Percentiles rank a stretch among this genome's conserved stretches.
Evolutionary conservation across 495 filamentous ascomycete species (phyloP).

Genomic region (Margaritispora aquatica): DNA sequence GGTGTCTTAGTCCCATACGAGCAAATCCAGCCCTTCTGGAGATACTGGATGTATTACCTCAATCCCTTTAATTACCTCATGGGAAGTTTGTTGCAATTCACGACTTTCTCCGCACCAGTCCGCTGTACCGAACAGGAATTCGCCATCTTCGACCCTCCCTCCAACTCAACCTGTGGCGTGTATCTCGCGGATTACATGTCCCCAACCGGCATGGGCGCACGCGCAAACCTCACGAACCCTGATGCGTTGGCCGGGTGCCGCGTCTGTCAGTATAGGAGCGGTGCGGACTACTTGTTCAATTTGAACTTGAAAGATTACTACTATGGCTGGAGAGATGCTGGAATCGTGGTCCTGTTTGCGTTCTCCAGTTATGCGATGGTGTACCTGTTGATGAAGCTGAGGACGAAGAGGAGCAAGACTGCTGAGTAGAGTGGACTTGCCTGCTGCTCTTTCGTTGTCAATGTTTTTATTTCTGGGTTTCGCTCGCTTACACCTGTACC

Average conservation of each 20-base stretch:
- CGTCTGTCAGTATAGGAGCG: slow-evolving; percentile 55
- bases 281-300: slow-evolving; percentile 45
- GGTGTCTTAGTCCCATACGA: slow-evolving; percentile 48
- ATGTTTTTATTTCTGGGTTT: background rate
- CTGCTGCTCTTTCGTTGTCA: too few species aligned
- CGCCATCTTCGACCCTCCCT: slow-evolving; percentile 47
- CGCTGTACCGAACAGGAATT: slow-evolving; percentile 50
- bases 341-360: slow-evolving; percentile 38
- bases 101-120: slow-evolving; percentile 49
- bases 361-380: slow-evolving; percentile 41
- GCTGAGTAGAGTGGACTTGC: too few species aligned
- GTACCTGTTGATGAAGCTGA: slow-evolving; percentile 41
- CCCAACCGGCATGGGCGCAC: slow-evolving; percentile 19
- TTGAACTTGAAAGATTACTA: slow-evolving; percentile 31
- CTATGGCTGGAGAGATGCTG: slow-evolving; percentile 57
- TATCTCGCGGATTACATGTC: slow-evolving; percentile 22
- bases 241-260: slow-evolving; percentile 41
- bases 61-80: slow-evolving; percentile 51
- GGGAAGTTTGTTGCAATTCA: slow-evolving; percentile 44
- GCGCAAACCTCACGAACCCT: slow-evolving; percentile 34
- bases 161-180: slow-evolving; percentile 10
- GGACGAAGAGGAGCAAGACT: slow-evolving; percentile 37
- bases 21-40: slow-evolving; percentile 49
- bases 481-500: too few species aligned
- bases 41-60: slow-evolving; percentile 54